Evolutionary conservation across 2,329 filamentous ascomycete species (phyloP), one percentile per base, ranked within the genome.

Genomic region (Coleophoma crateriformis): DNA sequence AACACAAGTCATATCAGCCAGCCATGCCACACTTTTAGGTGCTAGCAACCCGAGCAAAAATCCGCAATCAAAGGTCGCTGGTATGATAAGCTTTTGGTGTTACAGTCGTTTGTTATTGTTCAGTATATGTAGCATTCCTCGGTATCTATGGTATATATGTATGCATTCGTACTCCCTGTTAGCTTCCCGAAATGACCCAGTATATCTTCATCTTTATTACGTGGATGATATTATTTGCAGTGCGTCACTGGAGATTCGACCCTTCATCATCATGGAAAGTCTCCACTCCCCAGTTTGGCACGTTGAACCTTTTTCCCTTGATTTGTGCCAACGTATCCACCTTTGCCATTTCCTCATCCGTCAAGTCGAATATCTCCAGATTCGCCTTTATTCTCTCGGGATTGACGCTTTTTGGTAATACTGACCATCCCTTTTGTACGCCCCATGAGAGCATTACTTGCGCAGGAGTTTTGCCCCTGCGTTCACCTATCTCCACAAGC

Each of bases 341-440:
- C 12, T 35, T 20, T 35, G 4, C 44, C 44, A 35, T 46, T 33
- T 46, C 44, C 17, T 35, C 17, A 8, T 34, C 44, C 10, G 32
- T 46, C 17, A 46, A 37, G 15, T 46, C 40, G 20, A 43, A 43
- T 11, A 43, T 27, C 12, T 84, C 78, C 58, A 82, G 87, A 76
- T 94, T 92, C 54, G 72, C 78, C 67, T 85, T 74, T 62, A 94
- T 90, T 40, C 88, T 79, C 47, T 72, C 73, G 54, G 81, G 77
- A 54, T 80, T 89, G 54, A 90, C 85, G 47, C 79, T 85, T 78
- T 94, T 94, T 61, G 88, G 88, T 60, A 94, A 88, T 47, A 94
- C 87, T 56, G 80, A 85, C 72, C 83, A 88, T 51, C 85, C 87
- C 64, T 88, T 78, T 50, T 79, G 76, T 37, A 87, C 83, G 82